Evolutionary conservation across 2,329 filamentous ascomycete species (phyloP).

Genomic region (Microcera coccophila): DNA sequence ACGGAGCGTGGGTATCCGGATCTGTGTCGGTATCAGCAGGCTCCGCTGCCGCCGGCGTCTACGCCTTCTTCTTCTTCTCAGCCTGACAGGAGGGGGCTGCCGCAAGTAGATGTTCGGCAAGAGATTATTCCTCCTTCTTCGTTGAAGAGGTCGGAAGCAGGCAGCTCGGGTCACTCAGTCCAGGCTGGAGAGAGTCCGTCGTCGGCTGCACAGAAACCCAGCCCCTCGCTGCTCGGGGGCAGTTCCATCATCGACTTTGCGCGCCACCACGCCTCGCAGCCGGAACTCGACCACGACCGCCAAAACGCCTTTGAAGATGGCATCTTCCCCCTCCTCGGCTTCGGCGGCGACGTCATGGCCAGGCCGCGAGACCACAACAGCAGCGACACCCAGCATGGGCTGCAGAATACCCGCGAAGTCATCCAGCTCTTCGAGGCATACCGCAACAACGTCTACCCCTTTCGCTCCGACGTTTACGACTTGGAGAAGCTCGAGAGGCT

Average conservation of each 20-base stretch:
- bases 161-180: too few species aligned
- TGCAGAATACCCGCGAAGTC: constrained; percentile 6
- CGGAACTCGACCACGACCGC: constrained; percentile 6
- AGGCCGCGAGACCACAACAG: too few species aligned
- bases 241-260: constrained; percentile 17
- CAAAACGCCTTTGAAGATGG: constrained; percentile 14
- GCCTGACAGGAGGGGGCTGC: too few species aligned
- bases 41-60: neutral
- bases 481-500: constrained; percentile 9
- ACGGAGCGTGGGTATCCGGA: constrained; percentile 12
- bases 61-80: too few species aligned
- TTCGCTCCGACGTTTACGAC: constrained; percentile 12
- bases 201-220: neutral
- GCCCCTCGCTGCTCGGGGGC: constrained; percentile 8
- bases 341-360: constrained; percentile 2
- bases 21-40: constrained; percentile 6
- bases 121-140: too few species aligned
- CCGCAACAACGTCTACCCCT: constrained; percentile 11
- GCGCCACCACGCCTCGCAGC: constrained; percentile 2
- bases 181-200: too few species aligned
- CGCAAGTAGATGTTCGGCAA: too few species aligned
- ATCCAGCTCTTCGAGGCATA: constrained; percentile 15
- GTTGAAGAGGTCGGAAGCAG: too few species aligned
- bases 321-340: constrained; percentile 14
- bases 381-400: neutral